Base-by-base conservation (phyloP, 2,329 filamentous ascomycete genomes). In the Dothistroma pini region DNA sequence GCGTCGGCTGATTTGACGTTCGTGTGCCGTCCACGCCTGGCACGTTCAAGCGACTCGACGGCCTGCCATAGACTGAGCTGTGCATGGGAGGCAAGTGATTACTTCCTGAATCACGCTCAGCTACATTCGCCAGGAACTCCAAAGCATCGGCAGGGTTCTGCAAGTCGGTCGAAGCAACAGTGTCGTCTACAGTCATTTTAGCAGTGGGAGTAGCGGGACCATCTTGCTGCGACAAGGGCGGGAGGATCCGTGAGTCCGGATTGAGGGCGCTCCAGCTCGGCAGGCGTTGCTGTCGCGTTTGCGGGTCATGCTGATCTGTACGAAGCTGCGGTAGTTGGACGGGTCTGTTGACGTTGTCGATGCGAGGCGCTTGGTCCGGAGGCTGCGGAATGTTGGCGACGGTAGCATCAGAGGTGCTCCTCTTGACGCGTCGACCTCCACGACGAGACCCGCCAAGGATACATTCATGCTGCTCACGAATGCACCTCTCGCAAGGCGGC, bases 131-230 rank as follows among this genome's bases (percentile, higher is more conserved):
- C 7, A 73, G 66, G 53, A 74, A 74, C 21, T 72, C 71, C 31
- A 74, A 61, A 34, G 71, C 71, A 64, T 74, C 71, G 12, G 71
- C 70, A 25, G 71, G 71, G 57, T 74, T 74, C 60, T 72, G 71
- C 38, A 74, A 56, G 58, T 74, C 71, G 8, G 71, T 70, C 9
- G 71, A 69, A 12, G 68, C 71, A 31, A 73, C 69, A 29, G 63
- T 68, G 32, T 72, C 71, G 57, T 73, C 71, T 19, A 73, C 71
- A 11, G 68, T 70, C 67, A 71, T 68, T 62, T 70, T 69, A 7
- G 69, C 67, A 32, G 63, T 65, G 21, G 68, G 65, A 32, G 67
- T 69, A 19, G 57, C 57, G 35, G 64, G 55, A 16, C 55, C 62
- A 61, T 70, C 68, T 58, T 67, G 63, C n/a, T 53, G 25, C 12